Conservation (phyloP, 1,284 basidiomycete species). For the Athelia psychrophila region DNA sequence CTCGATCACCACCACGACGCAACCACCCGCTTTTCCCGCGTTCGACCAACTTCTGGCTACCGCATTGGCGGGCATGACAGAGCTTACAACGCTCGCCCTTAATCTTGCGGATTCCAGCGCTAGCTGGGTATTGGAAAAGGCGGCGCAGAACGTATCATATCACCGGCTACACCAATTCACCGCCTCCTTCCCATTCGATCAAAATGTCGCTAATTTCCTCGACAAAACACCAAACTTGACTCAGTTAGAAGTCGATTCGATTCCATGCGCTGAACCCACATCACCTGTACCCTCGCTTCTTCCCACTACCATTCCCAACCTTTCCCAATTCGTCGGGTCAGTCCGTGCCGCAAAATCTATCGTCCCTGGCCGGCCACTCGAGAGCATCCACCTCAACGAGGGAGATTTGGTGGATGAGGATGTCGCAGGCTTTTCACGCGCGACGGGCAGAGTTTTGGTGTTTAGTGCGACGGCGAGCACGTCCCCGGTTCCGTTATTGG, state of each 20-base stretch:
- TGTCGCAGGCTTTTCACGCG: conserved; percentile 44
- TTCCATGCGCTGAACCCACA: conserved; percentile 20
- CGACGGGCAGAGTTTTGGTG: conserved; percentile 40
- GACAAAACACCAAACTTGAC: conserved; percentile 44
- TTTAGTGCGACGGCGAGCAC: conserved; percentile 44
- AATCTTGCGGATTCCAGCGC: conserved; percentile 42
- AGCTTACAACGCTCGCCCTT: conserved; percentile 55
- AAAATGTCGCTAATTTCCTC: conserved; percentile 55
- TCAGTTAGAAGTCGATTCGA: conserved; percentile 50
- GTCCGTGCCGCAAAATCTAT: conserved; percentile 48
- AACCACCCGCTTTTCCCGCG: conserved; percentile 34
- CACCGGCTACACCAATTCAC: conserved; percentile 51
- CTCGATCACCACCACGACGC: conserved; percentile 46
- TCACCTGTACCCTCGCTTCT: conserved; percentile 27
- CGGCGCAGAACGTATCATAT: conserved; percentile 29
- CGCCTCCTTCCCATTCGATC: conserved; percentile 57
- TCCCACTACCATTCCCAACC: conserved; percentile 40
- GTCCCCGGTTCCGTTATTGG: conserved; percentile 42
- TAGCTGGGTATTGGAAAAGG: conserved; percentile 49
- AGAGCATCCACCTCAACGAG: conserved; percentile 55
- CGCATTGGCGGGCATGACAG: conserved; percentile 57
- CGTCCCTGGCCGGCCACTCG: conserved; percentile 61
- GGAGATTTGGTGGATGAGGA: conserved; percentile 54
- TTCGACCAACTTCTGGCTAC: conserved; percentile 47
- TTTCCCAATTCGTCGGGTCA: conserved; percentile 61